Conservation (phyloP, 768 basidiomycete genomes). For the Cyclocybe cylindracea region DNA sequence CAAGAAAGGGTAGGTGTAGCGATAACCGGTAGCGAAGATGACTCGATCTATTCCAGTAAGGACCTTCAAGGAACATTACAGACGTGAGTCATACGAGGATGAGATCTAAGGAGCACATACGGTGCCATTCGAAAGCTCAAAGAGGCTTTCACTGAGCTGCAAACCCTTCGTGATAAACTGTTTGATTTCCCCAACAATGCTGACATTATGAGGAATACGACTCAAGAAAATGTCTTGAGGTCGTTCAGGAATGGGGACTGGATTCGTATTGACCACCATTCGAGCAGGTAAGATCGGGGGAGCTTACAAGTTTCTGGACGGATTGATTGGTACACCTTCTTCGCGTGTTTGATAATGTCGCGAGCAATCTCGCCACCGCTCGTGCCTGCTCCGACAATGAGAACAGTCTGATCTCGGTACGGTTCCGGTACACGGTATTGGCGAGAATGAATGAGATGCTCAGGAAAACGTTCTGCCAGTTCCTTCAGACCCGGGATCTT, state of each 20-base stretch:
- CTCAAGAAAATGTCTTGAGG: conserved; percentile 17
- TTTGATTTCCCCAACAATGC: conserved; percentile 40
- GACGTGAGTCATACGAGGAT: neutral
- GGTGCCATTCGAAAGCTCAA: conserved; percentile 40
- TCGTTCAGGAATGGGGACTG: conserved; percentile 11
- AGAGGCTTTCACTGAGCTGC: conserved; percentile 20
- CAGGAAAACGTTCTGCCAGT: conserved; percentile 36
- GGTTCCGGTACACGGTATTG: conserved; percentile 42
- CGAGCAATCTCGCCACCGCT: conserved; percentile 37
- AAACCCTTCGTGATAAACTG: conserved; percentile 28
- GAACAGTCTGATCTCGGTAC: conserved; percentile 36
- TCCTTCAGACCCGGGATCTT: conserved; percentile 31
- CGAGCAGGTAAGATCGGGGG: too few relatives aligned
- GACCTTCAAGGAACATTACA: conserved; percentile 11
- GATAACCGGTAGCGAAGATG: conserved; percentile 43
- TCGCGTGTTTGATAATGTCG: conserved; percentile 31
- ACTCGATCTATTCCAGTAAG: conserved; percentile 36
- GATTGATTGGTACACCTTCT: conserved; percentile 32
- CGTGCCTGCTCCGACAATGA: conserved; percentile 44
- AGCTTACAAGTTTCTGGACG: conserved; percentile 12
- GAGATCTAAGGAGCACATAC: conserved; percentile 17
- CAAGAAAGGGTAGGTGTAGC: conserved; percentile 47
- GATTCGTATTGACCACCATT: too few relatives aligned
- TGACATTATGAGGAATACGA: conserved; percentile 32
- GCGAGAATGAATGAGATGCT: conserved; percentile 36